Base-by-base conservation (phyloP, 805 yeast species). In the Wickerhamomyces chambardii region DNA sequence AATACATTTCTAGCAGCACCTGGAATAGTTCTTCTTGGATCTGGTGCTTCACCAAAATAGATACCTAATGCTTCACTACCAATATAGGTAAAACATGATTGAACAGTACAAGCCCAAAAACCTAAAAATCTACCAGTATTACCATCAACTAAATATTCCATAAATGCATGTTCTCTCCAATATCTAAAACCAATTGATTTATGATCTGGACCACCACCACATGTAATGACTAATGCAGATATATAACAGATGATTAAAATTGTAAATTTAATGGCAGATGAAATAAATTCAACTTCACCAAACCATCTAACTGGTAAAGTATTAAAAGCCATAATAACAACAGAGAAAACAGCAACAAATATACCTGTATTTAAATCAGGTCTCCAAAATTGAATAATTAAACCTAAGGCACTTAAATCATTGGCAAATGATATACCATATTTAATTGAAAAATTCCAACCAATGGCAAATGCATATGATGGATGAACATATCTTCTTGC, bases 201-300 rank as follows among this genome's bases (percentile, higher is more conserved):
- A 47, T 78, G 79, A 30, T 67, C 66, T 43, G 90, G 89, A 22
- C 78, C 84, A 36, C 92, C 95, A 40, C 95, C 95, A 37, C 64
- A 68, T 45, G 69, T 70, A 32, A 66, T 71, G 14, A 70, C 61
- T 35, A 74, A 59, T 38, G 75, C 66, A 33, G 71, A 51, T 18
- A 68, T 66, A 53, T 72, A 70, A 47, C 68, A 73, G 5, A 73
- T 72, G 9, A 66, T 37, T 26, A 73, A 63, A 16, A 82, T 70
- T 2, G 73, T 44, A 8, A 70, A 61, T 47, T 75, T 75, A 48
- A 73, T 48, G 33, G 67, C 40, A 4, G 77, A 73, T 32, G 73
- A 63, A 53, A 68, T 58, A 45, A 71, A 73, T 51, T 73, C 80
- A 14, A 75, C 53, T 42, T 68, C 73, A 30, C 75, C 75, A 36